Percentiles rank a stretch among this genome's conserved stretches.
Evolutionary conservation across 2,329 filamentous ascomycete species (phyloP).

Genomic region (Knoxdaviesia proteae): DNA sequence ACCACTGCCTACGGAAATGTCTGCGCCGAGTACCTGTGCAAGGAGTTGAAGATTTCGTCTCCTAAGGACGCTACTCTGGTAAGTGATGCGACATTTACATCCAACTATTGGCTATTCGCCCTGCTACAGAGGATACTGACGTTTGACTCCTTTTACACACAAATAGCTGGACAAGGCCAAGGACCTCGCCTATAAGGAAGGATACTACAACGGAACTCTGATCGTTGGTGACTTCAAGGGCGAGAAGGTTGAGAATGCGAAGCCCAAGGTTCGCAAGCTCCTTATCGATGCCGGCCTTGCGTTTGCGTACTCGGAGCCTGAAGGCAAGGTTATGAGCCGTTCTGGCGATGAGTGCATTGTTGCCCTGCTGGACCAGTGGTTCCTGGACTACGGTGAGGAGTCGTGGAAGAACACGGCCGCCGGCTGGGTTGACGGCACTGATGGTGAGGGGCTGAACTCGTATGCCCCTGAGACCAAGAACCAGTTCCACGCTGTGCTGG

Average conservation of each 20-base stretch:
- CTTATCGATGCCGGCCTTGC: conserved; percentile 60
- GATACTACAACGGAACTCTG: conserved; percentile 89
- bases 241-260: conserved; percentile 66
- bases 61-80: conserved; percentile 64
- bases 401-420: conserved; percentile 63
- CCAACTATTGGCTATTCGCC: too few relatives aligned
- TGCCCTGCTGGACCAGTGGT: conserved; percentile 91
- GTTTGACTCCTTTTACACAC: conserved; percentile 9
- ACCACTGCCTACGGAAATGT: conserved; percentile 77
- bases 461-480: conserved; percentile 61
- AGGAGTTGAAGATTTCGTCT: conserved; percentile 89
- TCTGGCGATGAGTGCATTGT: conserved; percentile 88
- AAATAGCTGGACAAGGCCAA: conserved; percentile 69
- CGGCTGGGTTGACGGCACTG: conserved; percentile 46
- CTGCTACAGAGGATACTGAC: too few relatives aligned
- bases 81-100: too few relatives aligned
- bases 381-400: conserved; percentile 85
- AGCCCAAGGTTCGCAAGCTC: conserved; percentile 62
- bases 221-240: conserved; percentile 74
- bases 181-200: conserved; percentile 90
- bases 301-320: conserved; percentile 85
- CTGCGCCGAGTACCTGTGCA: conserved; percentile 62
- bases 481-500: conserved; percentile 64
- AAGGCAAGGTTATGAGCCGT: conserved; percentile 70
- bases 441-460: conserved; percentile 52